Conservation (phyloP, 176 grass and related monocot genomes). For the Bonia amplexicaulis region DNA sequence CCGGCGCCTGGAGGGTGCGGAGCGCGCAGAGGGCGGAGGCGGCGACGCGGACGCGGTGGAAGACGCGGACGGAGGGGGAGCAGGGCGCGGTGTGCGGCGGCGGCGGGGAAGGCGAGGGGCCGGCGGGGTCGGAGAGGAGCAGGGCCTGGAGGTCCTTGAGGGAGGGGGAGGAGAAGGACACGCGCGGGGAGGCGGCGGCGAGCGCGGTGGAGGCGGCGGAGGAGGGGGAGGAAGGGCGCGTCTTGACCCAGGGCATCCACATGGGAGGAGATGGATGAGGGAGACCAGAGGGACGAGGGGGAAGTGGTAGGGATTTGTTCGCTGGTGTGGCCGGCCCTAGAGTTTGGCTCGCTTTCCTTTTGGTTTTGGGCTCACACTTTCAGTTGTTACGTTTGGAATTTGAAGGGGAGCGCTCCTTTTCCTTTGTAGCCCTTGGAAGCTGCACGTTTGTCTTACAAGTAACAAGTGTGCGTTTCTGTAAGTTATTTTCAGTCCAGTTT, state of each 20-base stretch:
- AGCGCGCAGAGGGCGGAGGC: constrained; percentile 48
- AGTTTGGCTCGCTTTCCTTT: background rate
- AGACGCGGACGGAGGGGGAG: constrained; percentile 41
- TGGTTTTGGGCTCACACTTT: background rate
- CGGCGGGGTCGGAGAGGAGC: constrained; percentile 33
- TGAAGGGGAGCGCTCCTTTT: background rate
- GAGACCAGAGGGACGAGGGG: constrained; percentile 6
- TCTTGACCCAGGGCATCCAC: constrained; percentile 69
- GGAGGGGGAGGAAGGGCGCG: constrained; percentile 34
- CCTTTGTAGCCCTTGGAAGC: background rate
- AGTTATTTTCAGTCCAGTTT: background rate
- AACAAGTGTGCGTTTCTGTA: no score
- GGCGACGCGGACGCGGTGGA: constrained; percentile 54
- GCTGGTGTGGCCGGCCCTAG: background rate
- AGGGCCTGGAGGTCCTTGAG: constrained; percentile 68
- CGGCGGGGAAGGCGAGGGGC: background rate
- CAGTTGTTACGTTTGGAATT: constrained; percentile 11
- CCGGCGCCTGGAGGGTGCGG: constrained; percentile 32
- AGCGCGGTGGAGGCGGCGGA: constrained; percentile 13
- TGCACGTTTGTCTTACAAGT: background rate
- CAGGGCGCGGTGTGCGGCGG: background rate
- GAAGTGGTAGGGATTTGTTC: background rate
- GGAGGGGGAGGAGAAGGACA: constrained; percentile 52
- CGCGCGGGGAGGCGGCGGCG: constrained; percentile 31
- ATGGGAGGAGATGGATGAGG: constrained; percentile 35